A percentile compares a stretch with the other conserved stretches of the same genome.
Evolutionary conservation across 441 rosid species (phyloP).

Genomic region (Bocquillonia castaneifolia): DNA sequence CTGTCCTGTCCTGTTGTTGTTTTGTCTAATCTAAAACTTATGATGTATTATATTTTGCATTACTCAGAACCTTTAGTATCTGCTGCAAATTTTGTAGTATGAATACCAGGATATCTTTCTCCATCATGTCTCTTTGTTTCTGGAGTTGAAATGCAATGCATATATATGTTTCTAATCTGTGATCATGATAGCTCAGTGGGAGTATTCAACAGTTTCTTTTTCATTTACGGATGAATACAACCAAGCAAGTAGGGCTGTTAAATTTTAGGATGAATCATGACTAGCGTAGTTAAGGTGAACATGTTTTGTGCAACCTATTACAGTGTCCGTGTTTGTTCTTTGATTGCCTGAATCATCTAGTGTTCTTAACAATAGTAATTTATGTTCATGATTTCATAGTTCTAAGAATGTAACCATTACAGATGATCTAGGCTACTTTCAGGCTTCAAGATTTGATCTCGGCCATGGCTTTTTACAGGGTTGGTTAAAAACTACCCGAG

Average conservation of each 20-base stretch:
- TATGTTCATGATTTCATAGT: no score
- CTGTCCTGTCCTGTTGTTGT: no score
- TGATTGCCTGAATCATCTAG: no score
- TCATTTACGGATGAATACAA: neutral
- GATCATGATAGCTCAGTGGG: neutral
- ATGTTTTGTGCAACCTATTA: neutral
- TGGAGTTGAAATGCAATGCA: neutral
- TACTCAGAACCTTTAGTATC: constrained; percentile 5
- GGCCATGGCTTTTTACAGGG: no score
- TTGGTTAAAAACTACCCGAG: no score
- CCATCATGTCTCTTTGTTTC: constrained; percentile 6
- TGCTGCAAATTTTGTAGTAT: constrained; percentile 15
- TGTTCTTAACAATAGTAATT: no score
- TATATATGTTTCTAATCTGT: constrained; percentile 1
- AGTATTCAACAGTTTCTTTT: neutral
- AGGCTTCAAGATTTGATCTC: no score
- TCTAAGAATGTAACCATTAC: no score
- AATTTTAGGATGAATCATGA: neutral
- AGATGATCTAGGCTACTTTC: no score
- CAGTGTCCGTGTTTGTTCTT: no score
- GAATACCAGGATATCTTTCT: constrained; percentile 7
- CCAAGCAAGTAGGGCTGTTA: neutral
- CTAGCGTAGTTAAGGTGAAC: neutral
- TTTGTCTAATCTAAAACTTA: constrained; percentile 15
- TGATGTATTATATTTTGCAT: constrained; percentile 24